Evolutionary conservation across 805 yeast species (phyloP).

Genomic region (Kregervanrija fluxuum): DNA sequence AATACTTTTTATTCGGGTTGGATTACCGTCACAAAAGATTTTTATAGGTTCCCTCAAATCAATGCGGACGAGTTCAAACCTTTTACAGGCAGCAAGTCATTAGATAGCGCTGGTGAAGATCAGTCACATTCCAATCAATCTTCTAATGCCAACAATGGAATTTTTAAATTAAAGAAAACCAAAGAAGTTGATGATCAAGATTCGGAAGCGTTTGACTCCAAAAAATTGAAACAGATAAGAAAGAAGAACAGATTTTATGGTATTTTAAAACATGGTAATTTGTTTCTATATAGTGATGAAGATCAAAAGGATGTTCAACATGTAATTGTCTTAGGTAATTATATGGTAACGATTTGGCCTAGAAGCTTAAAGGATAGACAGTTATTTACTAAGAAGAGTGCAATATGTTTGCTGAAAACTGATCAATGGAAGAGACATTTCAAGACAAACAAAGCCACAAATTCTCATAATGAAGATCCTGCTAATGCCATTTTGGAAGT

Average conservation of each 20-base stretch:
- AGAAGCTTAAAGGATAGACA: conserved; percentile 65
- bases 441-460: background rate
- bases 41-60: conserved; percentile 44
- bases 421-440: conserved; percentile 9
- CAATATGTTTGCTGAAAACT: conserved; percentile 63
- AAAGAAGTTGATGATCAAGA: conserved; percentile 13
- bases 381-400: conserved; percentile 70
- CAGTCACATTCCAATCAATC: too few species aligned
- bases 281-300: conserved; percentile 77
- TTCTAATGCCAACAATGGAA: background rate
- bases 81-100: too few species aligned
- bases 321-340: conserved; percentile 68
- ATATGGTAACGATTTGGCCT: conserved; percentile 82
- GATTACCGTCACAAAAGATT: conserved; percentile 79
- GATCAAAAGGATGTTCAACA: conserved; percentile 59
- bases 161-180: conserved; percentile 2
- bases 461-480: conserved; percentile 15
- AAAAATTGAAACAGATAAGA: conserved; percentile 31
- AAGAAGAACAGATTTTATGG: conserved; percentile 60
- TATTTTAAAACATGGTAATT: conserved; percentile 76
- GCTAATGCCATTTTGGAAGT: conserved; percentile 36
- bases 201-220: conserved; percentile 28
- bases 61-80: conserved; percentile 21
- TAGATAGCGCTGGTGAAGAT: too few species aligned
- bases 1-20: conserved; percentile 65